Evolutionary conservation across 2,329 filamentous ascomycete species (phyloP).

Genomic region (Aspergillus ochraceus): DNA sequence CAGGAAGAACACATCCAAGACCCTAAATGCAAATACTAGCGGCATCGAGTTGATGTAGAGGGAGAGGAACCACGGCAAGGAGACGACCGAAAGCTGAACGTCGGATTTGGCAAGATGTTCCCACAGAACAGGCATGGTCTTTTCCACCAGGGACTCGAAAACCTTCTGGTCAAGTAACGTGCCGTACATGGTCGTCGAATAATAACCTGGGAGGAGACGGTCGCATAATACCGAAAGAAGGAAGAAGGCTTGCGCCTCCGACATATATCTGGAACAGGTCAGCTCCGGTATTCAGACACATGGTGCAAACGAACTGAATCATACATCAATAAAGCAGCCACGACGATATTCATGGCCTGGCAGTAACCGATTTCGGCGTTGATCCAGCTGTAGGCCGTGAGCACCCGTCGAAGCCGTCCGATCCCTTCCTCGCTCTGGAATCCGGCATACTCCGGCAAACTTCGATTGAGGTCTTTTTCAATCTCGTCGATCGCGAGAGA

Average conservation of each 20-base stretch:
- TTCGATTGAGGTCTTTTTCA: conserved; percentile 95
- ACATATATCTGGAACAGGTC: conserved; percentile 72
- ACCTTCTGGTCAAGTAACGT: conserved; percentile 95
- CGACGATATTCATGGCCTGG: conserved; percentile 99
- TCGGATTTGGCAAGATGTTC: conserved; percentile 97
- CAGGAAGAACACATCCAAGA: conserved; percentile 96
- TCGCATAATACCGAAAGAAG: conserved; percentile 89
- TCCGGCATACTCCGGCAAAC: conserved; percentile 92
- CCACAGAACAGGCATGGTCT: conserved; percentile 98
- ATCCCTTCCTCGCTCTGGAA: conserved; percentile 98
- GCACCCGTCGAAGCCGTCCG: conserved; percentile 78
- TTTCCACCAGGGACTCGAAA: conserved; percentile 96
- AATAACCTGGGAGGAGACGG: conserved; percentile 90
- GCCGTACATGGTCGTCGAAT: conserved; percentile 98
- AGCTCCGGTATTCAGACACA: conserved; percentile 9
- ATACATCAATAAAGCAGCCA: conserved; percentile 89
- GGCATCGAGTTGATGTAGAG: conserved; percentile 99
- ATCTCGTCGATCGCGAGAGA: conserved; percentile 98
- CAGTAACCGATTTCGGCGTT: conserved; percentile 96
- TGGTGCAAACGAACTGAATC: conserved; percentile 24
- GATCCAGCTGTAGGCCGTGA: conserved; percentile 97
- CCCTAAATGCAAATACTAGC: conserved; percentile 92
- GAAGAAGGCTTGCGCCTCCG: conserved; percentile 93
- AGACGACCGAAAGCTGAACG: conserved; percentile 95
- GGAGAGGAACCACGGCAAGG: conserved; percentile 95